A percentile compares a stretch with the other conserved stretches of the same genome.
These are phyloP conservation scores for Fusarium nanum DNA, from an alignment of 2,329 filamentous ascomycete species.

Conservation along the genomic window DNA sequence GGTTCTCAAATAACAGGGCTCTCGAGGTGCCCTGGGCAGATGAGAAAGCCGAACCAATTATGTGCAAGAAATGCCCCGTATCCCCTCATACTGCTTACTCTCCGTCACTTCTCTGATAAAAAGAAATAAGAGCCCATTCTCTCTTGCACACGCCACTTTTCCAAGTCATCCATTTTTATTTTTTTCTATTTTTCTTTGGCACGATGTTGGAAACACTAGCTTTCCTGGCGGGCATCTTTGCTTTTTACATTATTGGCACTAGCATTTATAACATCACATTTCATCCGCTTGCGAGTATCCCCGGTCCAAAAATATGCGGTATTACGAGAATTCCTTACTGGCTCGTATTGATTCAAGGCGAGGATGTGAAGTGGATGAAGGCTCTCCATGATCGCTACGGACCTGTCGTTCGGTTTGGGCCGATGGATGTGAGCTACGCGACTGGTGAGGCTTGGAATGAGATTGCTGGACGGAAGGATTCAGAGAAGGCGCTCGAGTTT, in stretches of 20 bases:
- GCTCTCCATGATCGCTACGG: constrained; percentile 10
- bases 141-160: too few species aligned
- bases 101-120: neutral
- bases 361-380: constrained; percentile 26
- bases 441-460: constrained; percentile 22
- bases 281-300: constrained; percentile 18
- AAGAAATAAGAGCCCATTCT: neutral
- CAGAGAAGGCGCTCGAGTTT: constrained; percentile 20
- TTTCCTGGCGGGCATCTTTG: neutral
- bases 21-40: too few species aligned
- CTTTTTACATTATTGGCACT: neutral
- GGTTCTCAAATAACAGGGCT: too few species aligned
- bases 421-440: constrained; percentile 23
- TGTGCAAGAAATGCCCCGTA: too few species aligned
- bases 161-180: neutral
- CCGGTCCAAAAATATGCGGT: constrained; percentile 20
- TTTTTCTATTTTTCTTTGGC: neutral
- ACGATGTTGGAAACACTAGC: neutral
- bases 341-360: neutral
- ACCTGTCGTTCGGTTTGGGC: constrained; percentile 25
- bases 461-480: constrained; percentile 9
- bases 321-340: constrained; percentile 24
- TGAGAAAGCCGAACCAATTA: too few species aligned
- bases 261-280: constrained; percentile 14
- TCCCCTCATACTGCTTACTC: too few species aligned